Conservation (phyloP, 495 filamentous ascomycete genomes). For the Hypoxylon trugodes region DNA sequence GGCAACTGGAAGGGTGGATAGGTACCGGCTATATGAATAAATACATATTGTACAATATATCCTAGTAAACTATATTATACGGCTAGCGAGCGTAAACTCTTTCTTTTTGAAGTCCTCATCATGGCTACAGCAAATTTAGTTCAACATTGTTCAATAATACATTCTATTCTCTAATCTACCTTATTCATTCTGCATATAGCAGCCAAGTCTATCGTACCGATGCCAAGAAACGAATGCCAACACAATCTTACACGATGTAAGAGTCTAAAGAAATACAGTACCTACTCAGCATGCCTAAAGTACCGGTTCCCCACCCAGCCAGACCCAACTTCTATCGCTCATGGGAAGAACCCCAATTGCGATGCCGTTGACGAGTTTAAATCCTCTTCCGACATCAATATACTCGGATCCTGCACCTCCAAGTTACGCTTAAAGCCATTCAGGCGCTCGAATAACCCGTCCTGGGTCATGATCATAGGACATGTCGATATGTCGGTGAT, state of each 20-base stretch:
- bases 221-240: conserved; percentile 8
- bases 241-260: background rate
- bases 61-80: too few species aligned
- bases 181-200: conserved; percentile 4
- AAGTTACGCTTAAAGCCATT: background rate
- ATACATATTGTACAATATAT: background rate
- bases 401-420: background rate
- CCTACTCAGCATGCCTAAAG: background rate
- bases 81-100: too few species aligned
- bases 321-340: background rate
- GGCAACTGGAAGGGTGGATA: background rate
- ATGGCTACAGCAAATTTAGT: background rate
- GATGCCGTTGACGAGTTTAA: conserved; percentile 28
- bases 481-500: too few species aligned
- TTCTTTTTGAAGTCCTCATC: too few species aligned
- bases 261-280: background rate
- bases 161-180: conserved; percentile 12
- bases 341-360: conserved; percentile 25
- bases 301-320: background rate
- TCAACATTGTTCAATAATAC: conserved; percentile 10
- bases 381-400: conserved; percentile 13
- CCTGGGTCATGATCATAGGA: too few species aligned
- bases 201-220: background rate
- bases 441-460: background rate
- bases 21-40: background rate